Evolutionary conservation across 768 basidiomycete genomes (phyloP).

Genomic region (Calocybe cyanea): DNA sequence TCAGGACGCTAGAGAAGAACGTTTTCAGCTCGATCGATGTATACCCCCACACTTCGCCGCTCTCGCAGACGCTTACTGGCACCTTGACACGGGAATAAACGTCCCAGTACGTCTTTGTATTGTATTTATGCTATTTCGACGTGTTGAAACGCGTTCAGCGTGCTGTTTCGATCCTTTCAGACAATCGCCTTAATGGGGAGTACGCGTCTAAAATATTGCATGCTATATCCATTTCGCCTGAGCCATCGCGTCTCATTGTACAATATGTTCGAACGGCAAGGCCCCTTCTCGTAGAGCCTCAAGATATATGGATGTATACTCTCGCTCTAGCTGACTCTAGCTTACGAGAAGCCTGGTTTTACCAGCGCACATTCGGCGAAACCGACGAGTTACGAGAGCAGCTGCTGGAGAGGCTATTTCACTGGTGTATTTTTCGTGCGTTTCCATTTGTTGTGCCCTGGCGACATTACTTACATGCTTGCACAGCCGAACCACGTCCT

Average conservation of each 20-base stretch:
- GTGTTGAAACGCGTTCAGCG: constrained; percentile 35
- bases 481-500: constrained; percentile 55
- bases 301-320: constrained; percentile 68
- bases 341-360: constrained; percentile 72
- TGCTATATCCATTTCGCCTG: constrained; percentile 49
- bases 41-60: constrained; percentile 74
- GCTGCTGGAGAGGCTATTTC: constrained; percentile 55
- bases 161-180: constrained; percentile 70
- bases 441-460: constrained; percentile 12
- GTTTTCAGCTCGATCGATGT: constrained; percentile 47
- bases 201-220: constrained; percentile 76
- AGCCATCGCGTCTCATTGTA: constrained; percentile 55
- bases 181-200: constrained; percentile 71
- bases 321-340: constrained; percentile 63
- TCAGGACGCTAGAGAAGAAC: constrained; percentile 54
- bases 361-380: constrained; percentile 68
- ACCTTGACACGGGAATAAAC: constrained; percentile 67
- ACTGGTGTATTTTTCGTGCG: constrained; percentile 71
- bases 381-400: constrained; percentile 46
- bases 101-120: constrained; percentile 47
- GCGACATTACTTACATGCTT: constrained; percentile 2
- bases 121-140: neutral
- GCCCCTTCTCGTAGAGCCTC: constrained; percentile 63
- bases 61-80: constrained; percentile 84
- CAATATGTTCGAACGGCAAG: constrained; percentile 75